phyloP scores from a whole-genome alignment of 2,329 filamentous ascomycete genomes.

The Penicillium vulpinum region DNA sequence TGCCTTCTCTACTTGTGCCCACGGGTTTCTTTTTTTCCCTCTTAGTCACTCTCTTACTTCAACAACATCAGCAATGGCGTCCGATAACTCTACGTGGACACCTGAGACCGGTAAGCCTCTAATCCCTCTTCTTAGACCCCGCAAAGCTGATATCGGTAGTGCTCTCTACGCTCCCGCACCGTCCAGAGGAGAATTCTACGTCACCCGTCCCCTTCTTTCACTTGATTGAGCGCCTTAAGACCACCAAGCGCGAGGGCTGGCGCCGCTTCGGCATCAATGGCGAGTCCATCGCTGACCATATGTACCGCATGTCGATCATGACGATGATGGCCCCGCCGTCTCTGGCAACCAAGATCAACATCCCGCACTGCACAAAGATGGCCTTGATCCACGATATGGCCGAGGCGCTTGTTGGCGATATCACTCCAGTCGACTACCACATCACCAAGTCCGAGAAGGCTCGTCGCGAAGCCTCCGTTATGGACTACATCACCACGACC shows the following conservation, averaged over 20 bases:
- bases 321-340: slow-evolving; percentile 84
- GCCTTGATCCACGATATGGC: slow-evolving; percentile 97
- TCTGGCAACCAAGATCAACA: slow-evolving; percentile 70
- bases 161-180: slow-evolving; percentile 63
- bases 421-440: slow-evolving; percentile 80
- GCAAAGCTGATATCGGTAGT: slow-evolving; percentile 46
- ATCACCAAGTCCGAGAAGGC: slow-evolving; percentile 86
- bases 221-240: slow-evolving; percentile 89
- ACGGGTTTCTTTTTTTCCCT: slow-evolving; percentile 3
- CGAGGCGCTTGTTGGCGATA: slow-evolving; percentile 90
- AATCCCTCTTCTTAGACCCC: neutral
- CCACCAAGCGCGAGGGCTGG: slow-evolving; percentile 95
- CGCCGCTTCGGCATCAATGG: slow-evolving; percentile 78
- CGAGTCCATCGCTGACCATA: slow-evolving; percentile 96
- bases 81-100: slow-evolving; percentile 35
- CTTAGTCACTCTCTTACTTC: slow-evolving; percentile 7
- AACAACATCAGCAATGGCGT: slow-evolving; percentile 27
- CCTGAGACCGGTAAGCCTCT: slow-evolving; percentile 35
- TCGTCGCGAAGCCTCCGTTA: slow-evolving; percentile 80
- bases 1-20: neutral
- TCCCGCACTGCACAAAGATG: slow-evolving; percentile 88
- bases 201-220: slow-evolving; percentile 93
- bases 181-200: slow-evolving; percentile 59
- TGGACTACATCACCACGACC: slow-evolving; percentile 80
- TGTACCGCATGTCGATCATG: slow-evolving; percentile 99